Evolutionary conservation across 768 basidiomycete genomes (phyloP), one percentile per base, ranked within the genome.

Genomic region (Tricholoma sp.): DNA sequence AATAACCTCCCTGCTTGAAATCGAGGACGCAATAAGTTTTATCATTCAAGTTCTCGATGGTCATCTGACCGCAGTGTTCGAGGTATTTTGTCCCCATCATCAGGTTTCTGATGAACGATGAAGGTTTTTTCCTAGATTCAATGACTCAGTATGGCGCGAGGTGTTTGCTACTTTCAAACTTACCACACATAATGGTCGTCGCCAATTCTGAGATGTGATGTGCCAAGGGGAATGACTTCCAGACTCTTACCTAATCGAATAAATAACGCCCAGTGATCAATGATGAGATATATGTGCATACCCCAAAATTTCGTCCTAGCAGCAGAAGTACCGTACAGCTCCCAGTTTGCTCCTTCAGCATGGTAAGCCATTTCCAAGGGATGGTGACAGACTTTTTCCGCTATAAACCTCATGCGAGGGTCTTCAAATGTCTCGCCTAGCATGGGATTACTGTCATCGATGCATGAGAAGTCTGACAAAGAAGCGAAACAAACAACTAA

Each of bases 241-340:
- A 94, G 71, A 61, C 89, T 91, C 74, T 91, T 93, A n/a, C 92
- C 91, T 91, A 12, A 52, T 47, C 63, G 39, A 56, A 56, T 54
- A 57, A 63, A 53, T 33, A 56, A 57, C 63, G 57, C 51, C 53
- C 36, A 55, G 57, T 57, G 34, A 45, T 57, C 56, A 8, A 34
- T 37, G 47, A 36, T 54, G 20, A 10, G n/a, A 53, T 60, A n/a
- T n/a, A n/a, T n/a, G 10, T 42, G 77, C 84, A 57, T 68, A 89
- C 91, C 92, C 90, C 91, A 91, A 70, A 94, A 92, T 69, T 91
- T 92, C 55, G 91, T 93, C 71, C 82, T 90, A 24, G 89, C 91
- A 62, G 82, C 78, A n/a, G 88, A 87, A 0, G 88, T 91, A 33
- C 82, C 88, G 56, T 77, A 77, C 31, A 92, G 68, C 65, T 85